These are phyloP conservation scores for Volvariella surrecta DNA, from an alignment of 1,284 basidiomycete species.

Conservation along the genomic window DNA sequence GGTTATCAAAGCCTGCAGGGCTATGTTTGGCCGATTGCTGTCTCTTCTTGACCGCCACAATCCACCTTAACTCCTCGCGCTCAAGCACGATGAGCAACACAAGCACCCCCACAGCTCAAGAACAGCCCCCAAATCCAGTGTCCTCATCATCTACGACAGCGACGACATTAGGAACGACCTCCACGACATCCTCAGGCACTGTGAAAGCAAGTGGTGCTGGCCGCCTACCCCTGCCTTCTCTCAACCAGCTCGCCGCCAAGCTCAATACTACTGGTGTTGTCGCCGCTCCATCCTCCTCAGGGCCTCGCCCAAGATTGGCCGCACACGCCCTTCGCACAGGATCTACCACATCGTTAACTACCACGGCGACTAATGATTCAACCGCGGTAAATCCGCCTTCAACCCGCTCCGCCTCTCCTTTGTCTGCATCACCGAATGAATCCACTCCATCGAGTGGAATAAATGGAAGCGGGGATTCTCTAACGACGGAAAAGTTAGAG, in stretches of 20 bases:
- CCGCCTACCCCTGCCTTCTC: conserved; percentile 58
- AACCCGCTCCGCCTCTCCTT: conserved; percentile 53
- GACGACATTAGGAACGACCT: conserved; percentile 7
- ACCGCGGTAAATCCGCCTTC: conserved; percentile 51
- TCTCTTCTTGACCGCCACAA: not conserved
- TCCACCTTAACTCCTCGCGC: not conserved
- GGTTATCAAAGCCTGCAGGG: not conserved
- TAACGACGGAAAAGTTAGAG: conserved; percentile 55
- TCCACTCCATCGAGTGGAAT: conserved; percentile 24
- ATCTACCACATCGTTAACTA: conserved; percentile 45
- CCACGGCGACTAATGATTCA: conserved; percentile 48
- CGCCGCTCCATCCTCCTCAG: conserved; percentile 23
- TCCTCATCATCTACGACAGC: not conserved
- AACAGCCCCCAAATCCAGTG: not conserved
- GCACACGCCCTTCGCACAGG: conserved; percentile 62
- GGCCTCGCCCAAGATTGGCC: conserved; percentile 61
- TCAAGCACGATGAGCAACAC: too few species aligned
- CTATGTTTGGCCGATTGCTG: not conserved
- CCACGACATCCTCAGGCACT: conserved; percentile 12
- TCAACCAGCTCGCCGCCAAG: conserved; percentile 72
- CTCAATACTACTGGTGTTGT: conserved; percentile 35
- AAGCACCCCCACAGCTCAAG: too few species aligned
- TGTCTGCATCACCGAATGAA: conserved; percentile 38
- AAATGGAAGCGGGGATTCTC: conserved; percentile 33
- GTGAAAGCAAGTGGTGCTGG: conserved; percentile 16